These are phyloP conservation scores for Clathrus columnatus DNA, from an alignment of 768 basidiomycete species.

Conservation along the genomic window DNA sequence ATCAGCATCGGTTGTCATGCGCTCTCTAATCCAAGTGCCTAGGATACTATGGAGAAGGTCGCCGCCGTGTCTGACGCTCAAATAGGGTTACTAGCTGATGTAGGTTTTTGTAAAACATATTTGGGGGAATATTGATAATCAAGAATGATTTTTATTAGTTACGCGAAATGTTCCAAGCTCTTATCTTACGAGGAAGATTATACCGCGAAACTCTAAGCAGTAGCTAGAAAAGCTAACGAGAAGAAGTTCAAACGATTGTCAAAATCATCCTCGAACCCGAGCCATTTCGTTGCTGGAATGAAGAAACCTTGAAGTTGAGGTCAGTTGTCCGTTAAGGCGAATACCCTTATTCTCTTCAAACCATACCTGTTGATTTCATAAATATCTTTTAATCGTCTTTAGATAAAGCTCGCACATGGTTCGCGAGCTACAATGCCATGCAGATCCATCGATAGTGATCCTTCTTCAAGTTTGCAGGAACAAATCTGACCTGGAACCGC, in stretches of 20 bases:
- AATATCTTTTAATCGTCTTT: conserved; percentile 50
- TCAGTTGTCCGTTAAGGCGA: conserved; percentile 19
- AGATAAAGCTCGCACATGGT: conserved; percentile 95
- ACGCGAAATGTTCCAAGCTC: conserved; percentile 62
- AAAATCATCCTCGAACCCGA: conserved; percentile 55
- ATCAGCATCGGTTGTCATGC: too few species aligned
- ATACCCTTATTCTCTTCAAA: not conserved
- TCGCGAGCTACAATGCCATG: conserved; percentile 91
- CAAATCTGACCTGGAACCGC: conserved; percentile 80
- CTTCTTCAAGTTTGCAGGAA: conserved; percentile 96
- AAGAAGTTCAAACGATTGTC: conserved; percentile 55
- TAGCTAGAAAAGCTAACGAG: conserved; percentile 61
- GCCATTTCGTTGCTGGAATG: conserved; percentile 55
- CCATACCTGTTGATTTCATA: not conserved
- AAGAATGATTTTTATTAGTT: conserved; percentile 35
- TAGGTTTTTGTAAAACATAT: conserved; percentile 25
- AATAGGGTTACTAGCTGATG: conserved; percentile 57
- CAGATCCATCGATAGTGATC: conserved; percentile 94
- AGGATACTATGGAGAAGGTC: conserved; percentile 72
- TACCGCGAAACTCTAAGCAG: conserved; percentile 55
- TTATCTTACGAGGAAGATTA: conserved; percentile 69
- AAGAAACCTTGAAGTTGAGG: conserved; percentile 47
- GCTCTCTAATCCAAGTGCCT: too few species aligned
- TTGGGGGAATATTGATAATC: not conserved
- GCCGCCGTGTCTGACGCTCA: conserved; percentile 50